A percentile compares a stretch with the other conserved stretches of the same genome.
Evolutionary conservation across 1,284 basidiomycete genomes (phyloP).

Genomic region (Pseudozyma flocculosa): DNA sequence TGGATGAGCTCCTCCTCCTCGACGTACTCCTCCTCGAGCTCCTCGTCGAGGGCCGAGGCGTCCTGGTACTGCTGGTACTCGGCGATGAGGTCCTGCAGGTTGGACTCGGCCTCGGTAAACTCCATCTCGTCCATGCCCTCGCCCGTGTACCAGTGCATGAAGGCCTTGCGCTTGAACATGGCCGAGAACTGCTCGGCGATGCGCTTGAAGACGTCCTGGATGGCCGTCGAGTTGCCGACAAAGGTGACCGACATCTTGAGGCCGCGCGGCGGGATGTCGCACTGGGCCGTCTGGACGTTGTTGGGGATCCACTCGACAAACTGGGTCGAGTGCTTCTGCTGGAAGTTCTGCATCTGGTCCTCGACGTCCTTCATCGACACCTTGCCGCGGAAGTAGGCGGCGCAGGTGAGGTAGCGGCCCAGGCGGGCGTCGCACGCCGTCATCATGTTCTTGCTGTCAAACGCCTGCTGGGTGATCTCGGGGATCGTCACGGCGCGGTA

Average conservation of each 20-base stretch:
- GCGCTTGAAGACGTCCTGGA: slow-evolving; percentile 56
- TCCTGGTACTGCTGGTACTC: slow-evolving; percentile 60
- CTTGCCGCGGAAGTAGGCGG: slow-evolving; percentile 71
- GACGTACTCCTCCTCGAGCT: slow-evolving; percentile 58
- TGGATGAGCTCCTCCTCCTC: slow-evolving; percentile 43
- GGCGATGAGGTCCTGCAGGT: slow-evolving; percentile 58
- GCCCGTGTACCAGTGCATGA: slow-evolving; percentile 60
- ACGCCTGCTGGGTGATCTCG: slow-evolving; percentile 51
- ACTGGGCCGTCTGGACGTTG: slow-evolving; percentile 56
- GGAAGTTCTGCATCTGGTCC: slow-evolving; percentile 55
- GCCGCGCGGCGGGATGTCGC: slow-evolving; percentile 54
- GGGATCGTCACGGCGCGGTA: slow-evolving; percentile 62
- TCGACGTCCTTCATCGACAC: slow-evolving; percentile 60
- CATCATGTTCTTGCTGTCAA: slow-evolving; percentile 56
- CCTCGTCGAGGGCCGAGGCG: slow-evolving; percentile 61
- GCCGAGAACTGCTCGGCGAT: slow-evolving; percentile 57
- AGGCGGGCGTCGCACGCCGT: slow-evolving; percentile 77
- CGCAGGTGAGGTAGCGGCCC: slow-evolving; percentile 76
- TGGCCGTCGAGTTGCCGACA: slow-evolving; percentile 58
- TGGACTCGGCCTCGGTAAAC: slow-evolving; percentile 59
- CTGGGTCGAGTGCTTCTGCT: slow-evolving; percentile 52
- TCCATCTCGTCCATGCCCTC: slow-evolving; percentile 60
- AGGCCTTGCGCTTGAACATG: slow-evolving; percentile 59
- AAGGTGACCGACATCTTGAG: slow-evolving; percentile 58
- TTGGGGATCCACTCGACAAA: slow-evolving; percentile 59